Percentiles rank a stretch among this genome's conserved stretches.
These are phyloP conservation scores for Teunomyces barrocoloradensis DNA, from an alignment of 805 yeast genomes.

Conservation along the genomic window DNA sequence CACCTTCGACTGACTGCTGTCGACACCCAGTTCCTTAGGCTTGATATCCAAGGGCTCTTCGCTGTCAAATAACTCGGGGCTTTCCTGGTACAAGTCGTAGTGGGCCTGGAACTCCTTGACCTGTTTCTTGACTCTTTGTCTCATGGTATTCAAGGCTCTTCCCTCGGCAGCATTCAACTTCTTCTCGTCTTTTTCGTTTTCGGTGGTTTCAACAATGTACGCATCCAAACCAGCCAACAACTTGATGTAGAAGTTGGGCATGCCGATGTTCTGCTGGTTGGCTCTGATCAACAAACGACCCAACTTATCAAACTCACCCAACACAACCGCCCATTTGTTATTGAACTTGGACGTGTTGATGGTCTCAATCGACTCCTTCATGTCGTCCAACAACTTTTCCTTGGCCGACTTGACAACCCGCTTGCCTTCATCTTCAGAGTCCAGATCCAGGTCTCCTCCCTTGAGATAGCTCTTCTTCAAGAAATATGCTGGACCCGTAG, in stretches of 20 bases:
- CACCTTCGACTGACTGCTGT: constrained; percentile 36
- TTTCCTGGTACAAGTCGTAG: constrained; percentile 57
- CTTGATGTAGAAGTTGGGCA: constrained; percentile 70
- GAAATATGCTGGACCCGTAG: constrained; percentile 54
- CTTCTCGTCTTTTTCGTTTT: constrained; percentile 55
- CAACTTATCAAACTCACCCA: constrained; percentile 75
- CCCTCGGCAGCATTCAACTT: constrained; percentile 80
- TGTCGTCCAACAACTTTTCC: constrained; percentile 88
- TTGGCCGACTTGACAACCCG: constrained; percentile 90
- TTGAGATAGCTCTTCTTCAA: constrained; percentile 50
- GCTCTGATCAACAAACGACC: constrained; percentile 64
- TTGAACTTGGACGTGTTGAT: constrained; percentile 67
- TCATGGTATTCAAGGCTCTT: constrained; percentile 81
- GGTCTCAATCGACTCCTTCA: constrained; percentile 61
- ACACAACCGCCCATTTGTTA: constrained; percentile 76
- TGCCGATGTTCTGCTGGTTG: constrained; percentile 70
- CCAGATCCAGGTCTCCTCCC: constrained; percentile 42
- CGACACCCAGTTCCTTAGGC: background rate
- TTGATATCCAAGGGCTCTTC: constrained; percentile 42
- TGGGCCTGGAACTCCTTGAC: constrained; percentile 64
- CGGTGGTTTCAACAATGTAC: constrained; percentile 50
- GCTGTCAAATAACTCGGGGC: constrained; percentile 72
- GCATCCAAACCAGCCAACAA: constrained; percentile 72
- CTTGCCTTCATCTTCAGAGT: constrained; percentile 65
- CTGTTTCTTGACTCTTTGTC: constrained; percentile 84